Conservation (phyloP, 2,329 filamentous ascomycete genomes). For the Periconia sp. region DNA sequence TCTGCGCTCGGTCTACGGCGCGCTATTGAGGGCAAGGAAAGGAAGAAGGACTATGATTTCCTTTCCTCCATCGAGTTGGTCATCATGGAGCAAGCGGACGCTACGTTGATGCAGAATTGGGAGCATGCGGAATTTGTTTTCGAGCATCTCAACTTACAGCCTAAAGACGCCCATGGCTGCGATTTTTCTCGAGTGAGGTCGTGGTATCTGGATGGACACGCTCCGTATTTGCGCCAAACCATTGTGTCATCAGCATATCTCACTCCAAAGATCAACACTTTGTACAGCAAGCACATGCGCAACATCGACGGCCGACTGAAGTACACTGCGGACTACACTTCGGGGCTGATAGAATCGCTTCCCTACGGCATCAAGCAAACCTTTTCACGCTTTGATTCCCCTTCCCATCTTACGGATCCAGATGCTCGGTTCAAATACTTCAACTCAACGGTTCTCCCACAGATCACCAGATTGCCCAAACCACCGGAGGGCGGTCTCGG, state of each 20-base stretch:
- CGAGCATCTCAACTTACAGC: slow-evolving; percentile 87
- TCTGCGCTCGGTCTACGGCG: slow-evolving; percentile 89
- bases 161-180: slow-evolving; percentile 86
- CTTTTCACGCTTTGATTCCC: slow-evolving; percentile 82
- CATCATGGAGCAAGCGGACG: slow-evolving; percentile 89
- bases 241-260: slow-evolving; percentile 82
- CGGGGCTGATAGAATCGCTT: slow-evolving; percentile 72
- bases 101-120: slow-evolving; percentile 97
- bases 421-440: slow-evolving; percentile 93
- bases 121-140: slow-evolving; percentile 94
- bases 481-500: slow-evolving; percentile 63
- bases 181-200: slow-evolving; percentile 89
- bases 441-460: slow-evolving; percentile 77
- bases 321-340: slow-evolving; percentile 69
- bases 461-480: slow-evolving; percentile 71
- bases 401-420: slow-evolving; percentile 75
- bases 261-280: slow-evolving; percentile 83
- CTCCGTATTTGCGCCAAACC: slow-evolving; percentile 82
- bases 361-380: slow-evolving; percentile 80
- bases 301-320: slow-evolving; percentile 84
- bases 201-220: slow-evolving; percentile 92
- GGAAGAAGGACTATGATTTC: slow-evolving; percentile 83
- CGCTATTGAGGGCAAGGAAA: slow-evolving; percentile 77
- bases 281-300: slow-evolving; percentile 76
- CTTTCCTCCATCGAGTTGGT: slow-evolving; percentile 91